Conservation (phyloP, 2,329 filamentous ascomycete species). For the Exophiala sp. region DNA sequence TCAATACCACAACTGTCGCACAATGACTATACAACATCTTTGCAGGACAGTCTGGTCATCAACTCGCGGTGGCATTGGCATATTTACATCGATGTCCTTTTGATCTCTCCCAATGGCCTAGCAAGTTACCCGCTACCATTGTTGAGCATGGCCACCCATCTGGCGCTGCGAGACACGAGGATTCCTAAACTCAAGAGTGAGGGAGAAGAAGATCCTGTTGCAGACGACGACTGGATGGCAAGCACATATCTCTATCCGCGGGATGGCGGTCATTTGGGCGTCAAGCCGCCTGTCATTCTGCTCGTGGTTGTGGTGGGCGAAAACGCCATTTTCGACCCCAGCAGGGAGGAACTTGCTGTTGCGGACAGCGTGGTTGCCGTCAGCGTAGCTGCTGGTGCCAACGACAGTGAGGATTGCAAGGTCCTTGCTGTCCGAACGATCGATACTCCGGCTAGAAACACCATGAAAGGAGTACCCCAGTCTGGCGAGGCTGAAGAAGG, state of each 20-base stretch:
- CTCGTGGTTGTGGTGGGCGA: constrained; percentile 79
- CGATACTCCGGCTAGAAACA: constrained; percentile 67
- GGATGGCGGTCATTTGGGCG: constrained; percentile 23
- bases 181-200: constrained; percentile 81
- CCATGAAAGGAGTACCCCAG: constrained; percentile 60
- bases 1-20: neutral
- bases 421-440: constrained; percentile 66
- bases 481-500: constrained; percentile 46
- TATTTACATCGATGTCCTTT: constrained; percentile 81
- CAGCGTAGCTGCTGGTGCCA: constrained; percentile 50
- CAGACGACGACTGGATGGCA: constrained; percentile 95
- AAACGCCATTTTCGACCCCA: constrained; percentile 92
- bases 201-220: constrained; percentile 90
- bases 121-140: constrained; percentile 76
- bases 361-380: constrained; percentile 85
- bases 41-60: constrained; percentile 70
- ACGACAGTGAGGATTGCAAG: constrained; percentile 40
- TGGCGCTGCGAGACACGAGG: constrained; percentile 81
- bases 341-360: constrained; percentile 83
- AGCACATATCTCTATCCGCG: constrained; percentile 69
- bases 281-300: constrained; percentile 71
- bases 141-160: constrained; percentile 84
- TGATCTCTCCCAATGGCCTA: constrained; percentile 59
- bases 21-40: constrained; percentile 5
- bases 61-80: constrained; percentile 94